A percentile compares a stretch with the other conserved stretches of the same genome.
These are phyloP conservation scores for Gaillardinia entomophila DNA, from an alignment of 805 yeast species.

Conservation along the genomic window DNA sequence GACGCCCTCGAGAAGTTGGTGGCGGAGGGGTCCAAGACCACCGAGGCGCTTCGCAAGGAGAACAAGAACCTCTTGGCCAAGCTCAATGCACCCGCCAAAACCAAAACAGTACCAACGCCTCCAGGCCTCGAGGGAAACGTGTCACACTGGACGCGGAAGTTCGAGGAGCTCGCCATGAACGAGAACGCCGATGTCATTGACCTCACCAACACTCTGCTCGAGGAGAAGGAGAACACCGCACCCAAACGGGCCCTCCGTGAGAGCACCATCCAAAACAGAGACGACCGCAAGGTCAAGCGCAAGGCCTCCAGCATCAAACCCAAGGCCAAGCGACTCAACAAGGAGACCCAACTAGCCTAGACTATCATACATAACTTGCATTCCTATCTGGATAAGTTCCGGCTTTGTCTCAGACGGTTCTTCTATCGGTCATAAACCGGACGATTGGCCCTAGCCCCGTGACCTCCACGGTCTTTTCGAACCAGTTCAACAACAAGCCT, in stretches of 20 bases:
- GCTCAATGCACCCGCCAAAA: too few relatives aligned
- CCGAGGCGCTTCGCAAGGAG: constrained; percentile 2
- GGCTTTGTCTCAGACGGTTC: constrained; percentile 47
- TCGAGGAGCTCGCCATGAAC: constrained; percentile 5
- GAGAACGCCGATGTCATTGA: constrained; percentile 5
- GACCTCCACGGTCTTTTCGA: constrained; percentile 77
- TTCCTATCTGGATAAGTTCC: background rate
- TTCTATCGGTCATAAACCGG: constrained; percentile 79
- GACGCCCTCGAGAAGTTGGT: background rate
- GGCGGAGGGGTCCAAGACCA: background rate
- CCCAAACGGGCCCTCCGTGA: too few relatives aligned
- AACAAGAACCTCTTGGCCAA: constrained; percentile 4
- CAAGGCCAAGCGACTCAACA: background rate
- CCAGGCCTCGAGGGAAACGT: constrained; percentile 1
- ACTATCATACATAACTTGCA: background rate
- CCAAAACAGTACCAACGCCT: background rate
- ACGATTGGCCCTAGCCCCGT: constrained; percentile 89
- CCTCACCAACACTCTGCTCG: constrained; percentile 3
- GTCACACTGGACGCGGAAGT: constrained; percentile 1
- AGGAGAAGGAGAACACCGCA: constrained; percentile 8
- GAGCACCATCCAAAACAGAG: too few relatives aligned
- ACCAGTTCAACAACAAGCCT: constrained; percentile 84
- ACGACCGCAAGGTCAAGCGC: constrained; percentile 1
- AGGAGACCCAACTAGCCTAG: background rate
- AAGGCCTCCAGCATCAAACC: background rate